Base-by-base conservation (phyloP, 805 yeast species). In the Cephaloascus fragrans region DNA sequence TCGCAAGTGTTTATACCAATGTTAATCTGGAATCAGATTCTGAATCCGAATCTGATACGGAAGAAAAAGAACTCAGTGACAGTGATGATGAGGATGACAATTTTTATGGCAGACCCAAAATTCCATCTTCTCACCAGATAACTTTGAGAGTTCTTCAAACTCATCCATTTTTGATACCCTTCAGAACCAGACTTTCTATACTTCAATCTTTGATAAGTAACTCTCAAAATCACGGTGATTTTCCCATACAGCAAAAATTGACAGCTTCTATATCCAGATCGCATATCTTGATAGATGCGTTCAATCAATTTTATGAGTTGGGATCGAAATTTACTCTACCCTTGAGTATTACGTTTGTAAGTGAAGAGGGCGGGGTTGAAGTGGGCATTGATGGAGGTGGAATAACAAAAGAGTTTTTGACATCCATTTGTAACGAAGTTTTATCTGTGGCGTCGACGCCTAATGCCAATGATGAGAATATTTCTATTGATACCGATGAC, bases 321-420 rank as follows among this genome's bases (percentile, higher is more conserved):
- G 51, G 8, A n/a, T n/a, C n/a, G n/a, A n/a, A n/a, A n/a, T n/a
- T n/a, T n/a, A n/a, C n/a, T n/a, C n/a, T n/a, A n/a, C n/a, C n/a
- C n/a, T n/a, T n/a, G n/a, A n/a, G n/a, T n/a, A n/a, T n/a, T n/a
- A n/a, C n/a, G n/a, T n/a, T n/a, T n/a, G n/a, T n/a, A n/a, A n/a
- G n/a, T n/a, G n/a, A n/a, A n/a, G n/a, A n/a, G n/a, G n/a, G n/a
- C n/a, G n/a, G n/a, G n/a, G n/a, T n/a, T n/a, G 97, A 90, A 54
- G 87, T 80, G 0, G 98, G 98, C 1, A 82, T 90, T 34, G 98
- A 90, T 56, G 98, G 98, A 5, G 98, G 97, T 10, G 98, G 98
- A 1, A 65, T 90, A 18, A 89, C 97, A 0, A 89, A 90, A 55
- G 98, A 90, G 51, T 78, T 93, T 45, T 61, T 90, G 40, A 87